Base-by-base conservation (phyloP, 148 eudicot species). In the Fagopyrum esculentum region DNA sequence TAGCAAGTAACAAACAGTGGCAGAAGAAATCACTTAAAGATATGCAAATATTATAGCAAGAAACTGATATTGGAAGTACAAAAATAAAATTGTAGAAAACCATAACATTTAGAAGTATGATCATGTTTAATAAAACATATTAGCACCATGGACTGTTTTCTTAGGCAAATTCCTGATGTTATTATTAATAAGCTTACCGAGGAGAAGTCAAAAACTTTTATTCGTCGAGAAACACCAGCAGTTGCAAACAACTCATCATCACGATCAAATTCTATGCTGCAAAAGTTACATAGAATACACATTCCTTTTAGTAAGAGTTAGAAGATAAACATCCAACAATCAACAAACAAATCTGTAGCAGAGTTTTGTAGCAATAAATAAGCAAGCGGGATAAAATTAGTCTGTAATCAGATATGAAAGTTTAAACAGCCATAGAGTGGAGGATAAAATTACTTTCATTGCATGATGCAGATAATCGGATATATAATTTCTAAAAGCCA, bases 171-270 rank as follows among this genome's bases (percentile, higher is more conserved):
- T 26, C 12, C 68, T 16, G 68, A 61, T 47, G 11, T 60, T 19
- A 71, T 17, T 6, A 56, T 9, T 44, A 12, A n/a, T 74, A 60
- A 59, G 74, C 91, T 83, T 75, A 88, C 91, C 78, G 91, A 82
- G 73, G 89, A 84, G 79, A 88, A 86, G 82, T 88, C 89, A 60
- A 88, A 88, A 71, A 88, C 89, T 79, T 86, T 88, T 76, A 88
- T 88, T 71, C 87, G 79, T 44, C 86, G 80, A 35, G 89, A 86
- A 82, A 88, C 91, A 73, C 91, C 91, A 77, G 91, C 91, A 74
- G 91, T 88, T 5, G 91, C 91, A 82, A 88, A 88, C 74, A 88
- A 50, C 86, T 86, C 91, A 78, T 86, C 91, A 78, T 88, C 91
- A 30, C 89, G 86, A 76, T 88, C 89, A 81, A 88, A 88, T 77